A percentile compares a stretch with the other conserved stretches of the same genome.
phyloP scores from a whole-genome alignment of 2,329 filamentous ascomycete species.

The Nemania bipapillata region DNA sequence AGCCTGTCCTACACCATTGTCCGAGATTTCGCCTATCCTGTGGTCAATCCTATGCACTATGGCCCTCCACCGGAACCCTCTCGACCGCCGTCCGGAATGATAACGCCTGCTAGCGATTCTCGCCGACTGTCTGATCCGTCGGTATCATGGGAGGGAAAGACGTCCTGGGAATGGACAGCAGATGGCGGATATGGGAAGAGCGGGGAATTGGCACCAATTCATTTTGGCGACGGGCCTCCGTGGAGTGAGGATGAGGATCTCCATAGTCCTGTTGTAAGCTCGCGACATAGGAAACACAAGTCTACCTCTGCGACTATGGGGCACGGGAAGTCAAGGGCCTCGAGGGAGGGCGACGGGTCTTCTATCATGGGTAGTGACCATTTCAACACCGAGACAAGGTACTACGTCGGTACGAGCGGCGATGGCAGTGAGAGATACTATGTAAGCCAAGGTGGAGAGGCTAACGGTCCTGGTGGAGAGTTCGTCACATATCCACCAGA shows the following conservation, averaged over 20 bases:
- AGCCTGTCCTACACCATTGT: constrained; percentile 89
- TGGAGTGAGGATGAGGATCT: constrained; percentile 97
- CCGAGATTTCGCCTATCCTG: constrained; percentile 92
- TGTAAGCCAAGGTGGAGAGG: constrained; percentile 73
- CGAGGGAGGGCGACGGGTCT: constrained; percentile 55
- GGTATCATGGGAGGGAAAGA: constrained; percentile 76
- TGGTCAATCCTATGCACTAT: constrained; percentile 87
- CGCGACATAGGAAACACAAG: constrained; percentile 86
- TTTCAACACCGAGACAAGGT: constrained; percentile 71
- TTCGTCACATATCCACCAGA: constrained; percentile 80
- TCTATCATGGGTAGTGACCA: constrained; percentile 61
- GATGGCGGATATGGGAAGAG: constrained; percentile 67
- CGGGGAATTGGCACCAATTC: constrained; percentile 81
- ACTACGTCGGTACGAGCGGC: constrained; percentile 72
- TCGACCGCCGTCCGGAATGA: constrained; percentile 76
- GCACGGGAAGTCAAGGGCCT: constrained; percentile 60
- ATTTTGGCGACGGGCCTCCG: constrained; percentile 87
- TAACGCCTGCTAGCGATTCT: constrained; percentile 84
- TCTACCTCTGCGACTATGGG: constrained; percentile 66
- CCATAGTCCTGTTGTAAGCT: constrained; percentile 87
- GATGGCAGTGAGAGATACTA: constrained; percentile 82
- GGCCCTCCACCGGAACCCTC: constrained; percentile 83
- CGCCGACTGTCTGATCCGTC: constrained; percentile 86
- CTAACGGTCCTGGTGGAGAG: constrained; percentile 80
- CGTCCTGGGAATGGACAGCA: constrained; percentile 68